Conservation (phyloP, 352 stramenopile genomes). For the Phytophthora macrochlamydospora region DNA sequence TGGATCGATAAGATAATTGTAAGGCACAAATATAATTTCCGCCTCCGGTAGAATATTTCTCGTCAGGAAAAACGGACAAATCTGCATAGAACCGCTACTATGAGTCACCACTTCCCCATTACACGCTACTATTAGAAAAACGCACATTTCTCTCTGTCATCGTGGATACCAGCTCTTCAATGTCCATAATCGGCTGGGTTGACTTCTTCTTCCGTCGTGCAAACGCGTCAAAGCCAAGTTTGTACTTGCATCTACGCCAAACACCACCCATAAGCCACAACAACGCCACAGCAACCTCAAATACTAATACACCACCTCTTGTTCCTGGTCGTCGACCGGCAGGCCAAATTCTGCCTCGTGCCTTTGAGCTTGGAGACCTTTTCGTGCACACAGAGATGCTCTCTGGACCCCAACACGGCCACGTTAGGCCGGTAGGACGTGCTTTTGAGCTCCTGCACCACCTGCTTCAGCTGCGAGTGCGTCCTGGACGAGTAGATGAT, state of each 20-base stretch:
- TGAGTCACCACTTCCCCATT: constrained; percentile 25
- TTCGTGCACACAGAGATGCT: constrained; percentile 98
- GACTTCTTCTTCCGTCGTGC: constrained; percentile 53
- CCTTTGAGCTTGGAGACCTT: constrained; percentile 90
- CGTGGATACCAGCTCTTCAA: constrained; percentile 96
- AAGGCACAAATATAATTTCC: constrained; percentile 98
- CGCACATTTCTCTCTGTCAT: constrained; percentile 81
- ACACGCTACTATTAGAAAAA: constrained; percentile 3
- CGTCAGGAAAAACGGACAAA: constrained; percentile 98
- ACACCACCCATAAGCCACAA: background rate
- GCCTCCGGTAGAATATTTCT: constrained; percentile 91
- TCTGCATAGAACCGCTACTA: constrained; percentile 38
- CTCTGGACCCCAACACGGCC: constrained; percentile 93
- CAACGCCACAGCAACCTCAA: background rate
- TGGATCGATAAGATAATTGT: constrained; percentile 99
- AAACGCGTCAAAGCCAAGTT: constrained; percentile 76
- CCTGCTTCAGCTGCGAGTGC: constrained; percentile 98
- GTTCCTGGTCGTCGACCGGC: constrained; percentile 85
- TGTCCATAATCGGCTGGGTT: constrained; percentile 94
- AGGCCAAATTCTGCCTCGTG: constrained; percentile 88
- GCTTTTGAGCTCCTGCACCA: constrained; percentile 96
- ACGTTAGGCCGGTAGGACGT: constrained; percentile 92
- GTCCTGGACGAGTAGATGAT: constrained; percentile 99
- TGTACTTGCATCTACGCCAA: constrained; percentile 67
- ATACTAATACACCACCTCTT: constrained; percentile 63